A percentile compares a stretch with the other conserved stretches of the same genome.
phyloP scores from a whole-genome alignment of 108 stramenopile genomes.

The Schizochytrium sp. region DNA sequence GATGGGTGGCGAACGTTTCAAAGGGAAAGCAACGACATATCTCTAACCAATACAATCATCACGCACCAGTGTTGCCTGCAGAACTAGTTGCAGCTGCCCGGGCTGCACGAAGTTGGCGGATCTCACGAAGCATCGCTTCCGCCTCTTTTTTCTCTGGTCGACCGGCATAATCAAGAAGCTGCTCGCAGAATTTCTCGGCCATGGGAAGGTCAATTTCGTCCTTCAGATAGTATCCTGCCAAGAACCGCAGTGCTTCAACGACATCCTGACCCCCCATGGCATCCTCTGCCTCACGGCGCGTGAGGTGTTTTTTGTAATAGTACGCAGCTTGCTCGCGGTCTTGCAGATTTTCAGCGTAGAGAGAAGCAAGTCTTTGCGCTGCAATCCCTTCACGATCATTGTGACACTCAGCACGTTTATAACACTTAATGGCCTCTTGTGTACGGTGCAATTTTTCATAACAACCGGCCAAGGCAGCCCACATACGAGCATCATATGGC shows the following conservation, averaged over 20 bases:
- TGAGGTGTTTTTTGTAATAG: conserved; percentile 89
- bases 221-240: conserved; percentile 84
- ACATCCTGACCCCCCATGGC: conserved; percentile 81
- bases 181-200: conserved; percentile 83
- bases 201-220: conserved; percentile 82
- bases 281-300: conserved; percentile 59
- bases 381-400: conserved; percentile 93
- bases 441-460: conserved; percentile 79
- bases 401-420: conserved; percentile 87
- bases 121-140: conserved; percentile 88
- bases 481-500: conserved; percentile 97
- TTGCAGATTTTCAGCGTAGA: conserved; percentile 83
- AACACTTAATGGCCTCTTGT: conserved; percentile 87
- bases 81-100: neutral
- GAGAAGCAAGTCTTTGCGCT: conserved; percentile 87
- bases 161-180: conserved; percentile 91
- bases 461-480: conserved; percentile 93
- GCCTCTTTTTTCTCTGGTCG: conserved; percentile 91
- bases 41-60: too few species aligned
- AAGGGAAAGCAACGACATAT: too few species aligned
- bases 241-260: conserved; percentile 87
- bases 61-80: neutral
- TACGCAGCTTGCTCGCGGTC: conserved; percentile 87
- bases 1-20: too few species aligned
- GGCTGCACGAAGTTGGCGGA: conserved; percentile 75